A percentile compares a stretch with the other conserved stretches of the same genome.
These are phyloP conservation scores for Carex arenaria DNA, from an alignment of 202 grass and related monocot species.

Conservation along the genomic window DNA sequence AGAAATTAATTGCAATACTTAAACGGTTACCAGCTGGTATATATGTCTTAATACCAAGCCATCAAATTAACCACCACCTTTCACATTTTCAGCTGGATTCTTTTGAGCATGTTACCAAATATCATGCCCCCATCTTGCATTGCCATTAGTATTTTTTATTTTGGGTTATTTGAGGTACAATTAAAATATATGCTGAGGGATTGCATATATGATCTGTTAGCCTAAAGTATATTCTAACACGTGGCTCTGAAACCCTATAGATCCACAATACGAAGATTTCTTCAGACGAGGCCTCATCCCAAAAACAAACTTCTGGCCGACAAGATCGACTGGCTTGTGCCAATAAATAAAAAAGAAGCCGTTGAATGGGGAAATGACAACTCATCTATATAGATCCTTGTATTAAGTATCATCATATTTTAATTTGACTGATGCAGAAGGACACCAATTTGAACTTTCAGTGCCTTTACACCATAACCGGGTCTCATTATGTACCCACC, in stretches of 20 bases:
- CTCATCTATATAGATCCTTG: neutral
- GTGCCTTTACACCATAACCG: neutral
- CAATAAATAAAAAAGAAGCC: conserved; percentile 48
- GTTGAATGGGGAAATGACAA: conserved; percentile 73
- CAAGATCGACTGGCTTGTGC: conserved; percentile 32
- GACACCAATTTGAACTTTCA: neutral
- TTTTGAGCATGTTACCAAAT: neutral
- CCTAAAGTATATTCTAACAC: conserved; percentile 80
- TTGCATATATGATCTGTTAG: conserved; percentile 76
- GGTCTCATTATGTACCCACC: neutral
- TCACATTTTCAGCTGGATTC: neutral
- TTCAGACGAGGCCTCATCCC: conserved; percentile 60
- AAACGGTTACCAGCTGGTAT: too few species aligned
- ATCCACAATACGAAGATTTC: conserved; percentile 77
- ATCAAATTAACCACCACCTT: neutral
- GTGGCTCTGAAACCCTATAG: conserved; percentile 63
- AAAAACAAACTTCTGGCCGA: conserved; percentile 46
- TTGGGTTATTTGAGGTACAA: conserved; percentile 44
- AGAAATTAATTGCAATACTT: neutral
- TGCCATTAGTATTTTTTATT: neutral
- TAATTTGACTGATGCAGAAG: neutral
- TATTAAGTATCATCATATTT: neutral
- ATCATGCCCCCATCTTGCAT: neutral
- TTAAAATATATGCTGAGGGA: conserved; percentile 69
- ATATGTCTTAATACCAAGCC: too few species aligned